Percentiles rank a stretch among this genome's conserved stretches.
Evolutionary conservation across 306 rosid genomes (phyloP).

Genomic region (Alnus glutinosa): DNA sequence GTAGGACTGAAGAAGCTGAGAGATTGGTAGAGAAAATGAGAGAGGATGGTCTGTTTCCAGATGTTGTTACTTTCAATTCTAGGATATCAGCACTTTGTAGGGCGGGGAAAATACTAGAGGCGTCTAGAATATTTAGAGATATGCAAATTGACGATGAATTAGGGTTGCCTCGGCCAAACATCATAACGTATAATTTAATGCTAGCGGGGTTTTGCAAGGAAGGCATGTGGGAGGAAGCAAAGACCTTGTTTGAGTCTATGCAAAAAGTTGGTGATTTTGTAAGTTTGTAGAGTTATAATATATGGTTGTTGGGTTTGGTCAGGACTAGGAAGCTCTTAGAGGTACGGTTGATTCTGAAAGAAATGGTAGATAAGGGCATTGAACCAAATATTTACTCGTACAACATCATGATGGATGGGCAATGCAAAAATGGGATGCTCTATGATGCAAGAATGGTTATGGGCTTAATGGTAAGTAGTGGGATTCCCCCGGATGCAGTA

Average conservation of each 20-base stretch:
- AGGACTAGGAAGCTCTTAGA: slow-evolving; percentile 61
- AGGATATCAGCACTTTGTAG: slow-evolving; percentile 84
- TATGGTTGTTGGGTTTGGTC: slow-evolving; percentile 75
- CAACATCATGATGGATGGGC: slow-evolving; percentile 74
- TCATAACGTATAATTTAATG: slow-evolving; percentile 69
- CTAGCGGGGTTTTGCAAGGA: slow-evolving; percentile 73
- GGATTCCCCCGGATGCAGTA: slow-evolving; percentile 63
- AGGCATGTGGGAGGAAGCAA: slow-evolving; percentile 79
- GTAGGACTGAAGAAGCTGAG: slow-evolving; percentile 74
- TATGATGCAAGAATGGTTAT: slow-evolving; percentile 69
- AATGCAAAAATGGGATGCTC: slow-evolving; percentile 68
- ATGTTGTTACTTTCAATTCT: slow-evolving; percentile 85
- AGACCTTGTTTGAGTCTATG: slow-evolving; percentile 64
- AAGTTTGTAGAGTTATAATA: slow-evolving; percentile 67
- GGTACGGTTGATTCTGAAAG: slow-evolving; percentile 63
- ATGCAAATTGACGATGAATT: slow-evolving; percentile 73
- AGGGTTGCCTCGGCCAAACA: slow-evolving; percentile 82
- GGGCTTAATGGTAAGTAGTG: slow-evolving; percentile 56
- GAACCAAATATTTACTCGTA: slow-evolving; percentile 65
- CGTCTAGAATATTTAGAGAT: slow-evolving; percentile 87
- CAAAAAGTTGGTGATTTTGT: slow-evolving; percentile 38
- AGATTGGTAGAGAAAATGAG: slow-evolving; percentile 77
- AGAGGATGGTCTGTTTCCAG: slow-evolving; percentile 54
- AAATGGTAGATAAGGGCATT: slow-evolving; percentile 61
- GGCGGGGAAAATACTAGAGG: slow-evolving; percentile 73